Evolutionary conservation across 2,329 filamentous ascomycete species (phyloP).

Genomic region (Didymella segeticola): DNA sequence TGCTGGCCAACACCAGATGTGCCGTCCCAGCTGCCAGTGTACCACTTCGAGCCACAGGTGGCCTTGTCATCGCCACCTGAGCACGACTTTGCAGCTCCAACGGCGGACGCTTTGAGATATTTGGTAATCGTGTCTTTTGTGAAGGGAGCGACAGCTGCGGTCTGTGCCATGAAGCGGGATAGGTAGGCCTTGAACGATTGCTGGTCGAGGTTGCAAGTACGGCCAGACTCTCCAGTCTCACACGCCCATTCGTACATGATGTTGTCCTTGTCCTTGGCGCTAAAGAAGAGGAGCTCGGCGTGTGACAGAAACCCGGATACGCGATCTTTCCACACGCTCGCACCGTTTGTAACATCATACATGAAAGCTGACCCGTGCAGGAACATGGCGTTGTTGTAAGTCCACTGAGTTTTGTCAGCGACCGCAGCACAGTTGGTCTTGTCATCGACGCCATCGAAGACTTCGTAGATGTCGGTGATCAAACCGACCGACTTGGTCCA

Average conservation of each 20-base stretch:
- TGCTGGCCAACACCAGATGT: slow-evolving; percentile 53
- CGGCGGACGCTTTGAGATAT: slow-evolving; percentile 50
- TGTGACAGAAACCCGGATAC: slow-evolving; percentile 65
- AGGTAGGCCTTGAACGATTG: slow-evolving; percentile 79
- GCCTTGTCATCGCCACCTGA: slow-evolving; percentile 49
- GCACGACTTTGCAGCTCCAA: slow-evolving; percentile 54
- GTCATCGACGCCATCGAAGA: slow-evolving; percentile 63
- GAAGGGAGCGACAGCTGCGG: slow-evolving; percentile 53
- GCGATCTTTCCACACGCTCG: slow-evolving; percentile 63
- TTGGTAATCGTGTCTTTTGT: slow-evolving; percentile 48
- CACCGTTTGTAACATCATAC: slow-evolving; percentile 59
- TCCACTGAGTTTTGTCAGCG: slow-evolving; percentile 61
- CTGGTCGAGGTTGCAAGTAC: slow-evolving; percentile 73
- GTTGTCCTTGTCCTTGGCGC: slow-evolving; percentile 56
- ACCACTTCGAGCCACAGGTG: slow-evolving; percentile 57
- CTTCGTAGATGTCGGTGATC: slow-evolving; percentile 57
- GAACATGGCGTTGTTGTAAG: slow-evolving; percentile 63
- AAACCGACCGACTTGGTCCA: slow-evolving; percentile 59
- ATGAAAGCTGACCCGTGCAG: slow-evolving; percentile 63
- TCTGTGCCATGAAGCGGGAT: slow-evolving; percentile 65
- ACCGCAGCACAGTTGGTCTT: slow-evolving; percentile 58
- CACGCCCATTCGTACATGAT: slow-evolving; percentile 73
- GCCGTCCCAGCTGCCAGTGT: slow-evolving; percentile 51
- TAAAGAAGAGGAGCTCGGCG: slow-evolving; percentile 59
- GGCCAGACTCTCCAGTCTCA: slow-evolving; percentile 56